phyloP scores from a whole-genome alignment of 1,284 basidiomycete species.

The Naganishia sp. region DNA sequence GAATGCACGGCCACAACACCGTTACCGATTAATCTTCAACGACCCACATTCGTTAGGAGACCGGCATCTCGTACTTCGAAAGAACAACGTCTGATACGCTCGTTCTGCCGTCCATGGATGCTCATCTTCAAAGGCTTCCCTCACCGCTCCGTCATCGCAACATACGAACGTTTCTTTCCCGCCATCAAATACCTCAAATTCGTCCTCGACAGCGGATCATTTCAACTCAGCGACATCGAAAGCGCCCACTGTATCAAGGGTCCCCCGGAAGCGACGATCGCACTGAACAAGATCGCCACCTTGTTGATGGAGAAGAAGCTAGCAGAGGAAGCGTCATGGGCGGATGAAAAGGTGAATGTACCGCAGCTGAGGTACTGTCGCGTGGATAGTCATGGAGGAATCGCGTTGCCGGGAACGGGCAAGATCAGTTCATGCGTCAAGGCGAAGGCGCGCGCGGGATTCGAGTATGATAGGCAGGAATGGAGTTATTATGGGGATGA shows the following conservation, averaged over 20 bases:
- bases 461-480: slow-evolving; percentile 8
- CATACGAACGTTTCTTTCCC: slow-evolving; percentile 22
- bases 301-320: slow-evolving; percentile 8
- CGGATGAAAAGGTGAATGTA: background rate
- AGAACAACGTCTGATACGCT: slow-evolving; percentile 4
- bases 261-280: background rate
- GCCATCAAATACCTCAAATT: slow-evolving; percentile 11
- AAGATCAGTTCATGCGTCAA: slow-evolving; percentile 6
- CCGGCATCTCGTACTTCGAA: background rate
- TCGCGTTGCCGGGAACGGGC: background rate
- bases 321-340: background rate
- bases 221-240: slow-evolving; percentile 3
- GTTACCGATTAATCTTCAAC: slow-evolving; percentile 9
- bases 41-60: background rate
- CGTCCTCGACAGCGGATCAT: slow-evolving; percentile 3
- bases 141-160: slow-evolving; percentile 5
- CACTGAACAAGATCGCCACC: slow-evolving; percentile 2
- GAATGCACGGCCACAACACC: background rate
- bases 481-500: slow-evolving; percentile 26
- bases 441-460: background rate
- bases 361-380: slow-evolving; percentile 5
- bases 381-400: background rate
- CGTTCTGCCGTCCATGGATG: slow-evolving; percentile 16
- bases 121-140: slow-evolving; percentile 15
- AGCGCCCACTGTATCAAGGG: background rate